Conservation (phyloP, 148 eudicot genomes). For the Heliamphora exappendiculata region DNA sequence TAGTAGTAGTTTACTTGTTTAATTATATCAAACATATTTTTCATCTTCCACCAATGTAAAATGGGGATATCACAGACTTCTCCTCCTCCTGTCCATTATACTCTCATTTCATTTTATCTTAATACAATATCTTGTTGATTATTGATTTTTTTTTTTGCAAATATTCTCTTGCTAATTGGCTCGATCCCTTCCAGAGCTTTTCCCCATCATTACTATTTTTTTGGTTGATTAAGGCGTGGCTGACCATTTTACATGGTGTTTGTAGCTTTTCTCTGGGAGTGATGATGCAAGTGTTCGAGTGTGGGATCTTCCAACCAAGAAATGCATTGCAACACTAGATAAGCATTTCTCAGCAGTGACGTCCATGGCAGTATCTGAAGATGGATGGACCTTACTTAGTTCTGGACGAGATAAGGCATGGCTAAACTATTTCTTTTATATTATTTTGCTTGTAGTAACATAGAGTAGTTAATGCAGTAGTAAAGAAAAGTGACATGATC, state of each 20-base stretch:
- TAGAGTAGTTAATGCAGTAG: no score
- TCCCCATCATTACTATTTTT: neutral
- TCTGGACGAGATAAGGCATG: slow-evolving; percentile 92
- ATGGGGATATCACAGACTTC: no score
- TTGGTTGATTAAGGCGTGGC: neutral
- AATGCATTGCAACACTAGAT: slow-evolving; percentile 62
- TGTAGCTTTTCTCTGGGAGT: slow-evolving; percentile 80
- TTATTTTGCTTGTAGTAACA: neutral
- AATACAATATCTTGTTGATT: no score
- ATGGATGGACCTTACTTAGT: slow-evolving; percentile 67
- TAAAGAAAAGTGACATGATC: no score
- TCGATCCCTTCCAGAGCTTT: neutral
- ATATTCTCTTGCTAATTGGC: neutral
- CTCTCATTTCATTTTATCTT: no score
- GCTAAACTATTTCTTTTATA: neutral
- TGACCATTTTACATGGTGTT: neutral
- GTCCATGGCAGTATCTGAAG: slow-evolving; percentile 76
- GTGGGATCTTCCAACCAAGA: slow-evolving; percentile 83
- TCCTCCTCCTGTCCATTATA: no score
- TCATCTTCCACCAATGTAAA: no score
- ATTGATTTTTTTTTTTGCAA: no score
- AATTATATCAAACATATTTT: no score
- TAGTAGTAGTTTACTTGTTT: no score
- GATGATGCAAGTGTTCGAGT: slow-evolving; percentile 74
- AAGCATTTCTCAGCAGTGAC: slow-evolving; percentile 83